These are phyloP conservation scores for Nigrospora oryzae DNA, from an alignment of 2,329 filamentous ascomycete species.

Conservation along the genomic window DNA sequence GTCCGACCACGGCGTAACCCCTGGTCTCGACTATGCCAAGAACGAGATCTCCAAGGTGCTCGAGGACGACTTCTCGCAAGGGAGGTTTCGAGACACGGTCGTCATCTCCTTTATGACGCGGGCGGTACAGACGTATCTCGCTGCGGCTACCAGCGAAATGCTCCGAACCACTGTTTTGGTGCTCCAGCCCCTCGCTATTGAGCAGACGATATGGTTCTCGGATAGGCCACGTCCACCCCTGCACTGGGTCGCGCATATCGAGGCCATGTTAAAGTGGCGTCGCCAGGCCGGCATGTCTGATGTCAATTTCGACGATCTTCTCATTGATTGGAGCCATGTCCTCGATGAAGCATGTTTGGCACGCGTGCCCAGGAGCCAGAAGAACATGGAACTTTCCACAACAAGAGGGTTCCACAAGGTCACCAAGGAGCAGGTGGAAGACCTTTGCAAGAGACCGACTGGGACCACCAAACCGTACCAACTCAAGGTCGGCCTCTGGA, in stretches of 20 bases:
- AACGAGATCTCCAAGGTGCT: background rate
- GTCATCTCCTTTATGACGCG: constrained; percentile 2
- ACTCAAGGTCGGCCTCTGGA: background rate
- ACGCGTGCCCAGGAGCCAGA: background rate
- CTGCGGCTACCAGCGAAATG: background rate
- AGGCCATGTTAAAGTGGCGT: background rate
- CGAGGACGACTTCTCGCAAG: background rate
- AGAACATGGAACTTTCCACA: too few species aligned
- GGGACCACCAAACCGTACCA: background rate
- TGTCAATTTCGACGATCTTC: background rate
- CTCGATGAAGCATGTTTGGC: background rate
- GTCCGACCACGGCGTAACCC: too few species aligned
- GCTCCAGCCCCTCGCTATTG: constrained; percentile 1
- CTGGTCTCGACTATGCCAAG: background rate
- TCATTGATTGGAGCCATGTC: background rate
- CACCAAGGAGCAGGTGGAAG: background rate
- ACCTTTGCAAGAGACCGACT: background rate
- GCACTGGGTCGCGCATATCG: background rate
- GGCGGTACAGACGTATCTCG: constrained; percentile 2
- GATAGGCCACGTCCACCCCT: background rate
- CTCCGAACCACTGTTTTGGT: background rate
- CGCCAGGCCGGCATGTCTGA: background rate
- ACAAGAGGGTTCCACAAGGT: too few species aligned
- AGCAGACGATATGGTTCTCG: constrained; percentile 6
- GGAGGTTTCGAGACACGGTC: background rate